Evolutionary conservation across 2,329 filamentous ascomycete genomes (phyloP), one percentile per base, ranked within the genome.

Genomic region (Apiospora koreana): DNA sequence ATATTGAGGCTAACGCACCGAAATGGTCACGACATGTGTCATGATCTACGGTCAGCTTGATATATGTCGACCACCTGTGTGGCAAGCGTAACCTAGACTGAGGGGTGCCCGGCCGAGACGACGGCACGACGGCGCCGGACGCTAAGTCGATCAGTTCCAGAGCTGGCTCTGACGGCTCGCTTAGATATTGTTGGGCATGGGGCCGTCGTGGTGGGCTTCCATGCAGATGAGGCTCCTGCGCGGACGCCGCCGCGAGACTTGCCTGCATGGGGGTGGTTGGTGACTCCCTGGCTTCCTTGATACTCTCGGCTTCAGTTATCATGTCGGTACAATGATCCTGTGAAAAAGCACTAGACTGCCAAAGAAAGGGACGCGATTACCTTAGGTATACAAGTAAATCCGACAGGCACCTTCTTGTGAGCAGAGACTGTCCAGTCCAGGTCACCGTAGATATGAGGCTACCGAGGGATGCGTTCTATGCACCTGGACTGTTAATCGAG

Each of bases 21-120:
- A 90, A 75, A 78, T 89, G 87, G 75, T 90, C 87, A 77, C 87
- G 81, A 73, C 84, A 85, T 65, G 82, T 77, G 38, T 82, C 80
- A 71, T 85, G 84, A 18, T 85, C 83, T 21, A 89, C 86, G 4
- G 82, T 80, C 8, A 88, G 77, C 68, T 80, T 83, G 66, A 89
- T 77, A 71, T 89, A 82, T 35, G 81, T 79, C 50, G 79, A 78
- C 86, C 87, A 89, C 71, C 86, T 85, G 21, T 54, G 72, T 69
- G 50, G 58, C 31, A 69, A 28, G 28, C 31, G 62, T 43, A 58
- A 43, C 23, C n/a, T 45, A n/a, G 62, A 46, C 23, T 46, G 71
- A 67, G 68, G 68, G 69, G 67, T 65, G 67, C 62, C 35, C 38
- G 70, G 31, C 69, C 66, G 48, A 72, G 69, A 69, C 65, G 68